Percentiles rank a stretch among this genome's conserved stretches.
phyloP scores from a whole-genome alignment of 192 early-diverging fungal genomes.

The Coemansia sp. region DNA sequence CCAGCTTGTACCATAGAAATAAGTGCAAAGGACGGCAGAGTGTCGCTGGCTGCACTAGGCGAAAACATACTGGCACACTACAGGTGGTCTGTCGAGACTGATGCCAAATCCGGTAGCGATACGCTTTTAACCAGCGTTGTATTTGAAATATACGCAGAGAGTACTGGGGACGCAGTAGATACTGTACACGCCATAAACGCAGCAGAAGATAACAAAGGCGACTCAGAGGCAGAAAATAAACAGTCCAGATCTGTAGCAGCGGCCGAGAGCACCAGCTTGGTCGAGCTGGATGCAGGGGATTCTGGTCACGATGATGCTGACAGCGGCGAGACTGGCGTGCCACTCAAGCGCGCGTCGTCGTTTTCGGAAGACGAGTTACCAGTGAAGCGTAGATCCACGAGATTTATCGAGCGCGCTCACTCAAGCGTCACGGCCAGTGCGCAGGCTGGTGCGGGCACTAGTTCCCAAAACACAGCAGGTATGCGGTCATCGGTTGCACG shows the following conservation, averaged over 20 bases:
- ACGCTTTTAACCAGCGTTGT: not conserved
- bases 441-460: not conserved
- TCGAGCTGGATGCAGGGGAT: not conserved
- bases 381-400: slow-evolving; percentile 42
- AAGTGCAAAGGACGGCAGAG: not conserved
- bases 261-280: not conserved
- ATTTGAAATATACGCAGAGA: not conserved
- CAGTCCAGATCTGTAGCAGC: not conserved
- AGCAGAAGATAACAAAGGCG: not conserved
- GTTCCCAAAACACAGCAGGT: not conserved
- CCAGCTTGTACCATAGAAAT: not conserved
- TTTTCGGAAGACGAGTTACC: slow-evolving; percentile 50
- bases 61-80: not conserved
- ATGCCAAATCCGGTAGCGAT: not conserved
- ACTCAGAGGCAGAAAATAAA: not conserved
- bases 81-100: not conserved
- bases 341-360: slow-evolving; percentile 27
- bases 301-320: not conserved
- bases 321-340: not conserved
- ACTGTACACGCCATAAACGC: not conserved
- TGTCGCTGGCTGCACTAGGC: not conserved
- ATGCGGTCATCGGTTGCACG: slow-evolving; percentile 6
- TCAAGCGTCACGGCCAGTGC: not conserved
- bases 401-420: slow-evolving; percentile 41
- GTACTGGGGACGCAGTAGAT: not conserved